Base-by-base conservation (phyloP, 2,329 filamentous ascomycete species). In the Pseudogymnoascus sp. region DNA sequence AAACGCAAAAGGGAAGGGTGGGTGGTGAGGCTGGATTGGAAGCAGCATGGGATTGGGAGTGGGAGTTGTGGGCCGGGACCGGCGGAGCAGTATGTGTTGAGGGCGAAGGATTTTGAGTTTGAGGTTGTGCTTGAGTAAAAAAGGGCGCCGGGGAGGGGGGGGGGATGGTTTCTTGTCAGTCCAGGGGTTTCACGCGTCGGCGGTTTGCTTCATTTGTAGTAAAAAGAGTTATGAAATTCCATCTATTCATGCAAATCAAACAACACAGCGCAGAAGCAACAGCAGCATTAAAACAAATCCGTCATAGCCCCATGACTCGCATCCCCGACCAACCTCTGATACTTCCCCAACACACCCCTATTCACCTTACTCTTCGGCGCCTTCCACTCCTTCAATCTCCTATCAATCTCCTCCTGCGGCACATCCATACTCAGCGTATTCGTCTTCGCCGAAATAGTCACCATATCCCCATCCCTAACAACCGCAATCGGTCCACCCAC, bases 231-330 rank as follows among this genome's bases (percentile, higher is more conserved):
- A 21, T 36, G 15, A 21, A 42, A 42, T 42, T 10, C 15, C 15
- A 42, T 42, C 39, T 42, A 42, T 42, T 13, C 39, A 42, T 13
- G 12, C 21, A 37, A 37, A 1, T n/a, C 12, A n/a, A n/a, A n/a
- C n/a, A n/a, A n/a, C n/a, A n/a, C n/a, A n/a, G n/a, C n/a, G n/a
- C n/a, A n/a, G n/a, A n/a, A n/a, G n/a, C n/a, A n/a, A n/a, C n/a
- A n/a, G n/a, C 12, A 36, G 5, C 35, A 37, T 68, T 36, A 84
- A 64, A 86, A 89, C 62, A 87, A 72, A 78, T 96, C 92, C 39
- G 92, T 96, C 76, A 96, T 88, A 7, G 92, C 92, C 4, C 93
- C 93, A 70, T 93, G 89, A 73, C 88, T 93, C 9, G 93, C 93
- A 82, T 97, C 92, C 1, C 92, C 89, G 0, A 97, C 93, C 70